Evolutionary conservation across 768 basidiomycete species (phyloP).

Genomic region (Stropharia rugosoannulata): DNA sequence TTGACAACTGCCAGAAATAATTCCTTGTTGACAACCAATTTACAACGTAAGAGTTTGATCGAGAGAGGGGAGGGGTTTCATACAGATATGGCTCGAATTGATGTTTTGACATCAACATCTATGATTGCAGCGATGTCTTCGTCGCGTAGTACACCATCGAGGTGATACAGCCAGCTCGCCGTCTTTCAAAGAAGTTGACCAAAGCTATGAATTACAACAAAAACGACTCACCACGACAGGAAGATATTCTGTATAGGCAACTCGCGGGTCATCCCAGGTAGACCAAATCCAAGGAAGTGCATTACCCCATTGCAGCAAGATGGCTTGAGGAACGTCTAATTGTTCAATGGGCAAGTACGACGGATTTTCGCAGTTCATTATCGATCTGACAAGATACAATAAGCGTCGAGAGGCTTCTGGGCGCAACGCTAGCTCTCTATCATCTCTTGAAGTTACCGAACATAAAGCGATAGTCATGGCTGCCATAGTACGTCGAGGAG

Average conservation of each 20-base stretch:
- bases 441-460: slow-evolving; percentile 24
- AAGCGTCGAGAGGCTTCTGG: slow-evolving; percentile 46
- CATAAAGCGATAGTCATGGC: slow-evolving; percentile 43
- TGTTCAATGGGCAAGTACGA: slow-evolving; percentile 10
- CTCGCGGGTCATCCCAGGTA: slow-evolving; percentile 55
- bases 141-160: not conserved
- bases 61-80: not conserved
- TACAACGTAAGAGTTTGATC: no score
- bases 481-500: slow-evolving; percentile 24
- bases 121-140: slow-evolving; percentile 9
- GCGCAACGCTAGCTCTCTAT: slow-evolving; percentile 22
- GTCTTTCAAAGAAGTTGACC: slow-evolving; percentile 36
- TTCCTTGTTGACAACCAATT: no score
- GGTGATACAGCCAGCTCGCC: slow-evolving; percentile 3
- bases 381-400: slow-evolving; percentile 41
- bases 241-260: slow-evolving; percentile 48
- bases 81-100: slow-evolving; percentile 17
- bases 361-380: slow-evolving; percentile 30
- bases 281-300: slow-evolving; percentile 66
- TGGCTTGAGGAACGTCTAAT: slow-evolving; percentile 33
- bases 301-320: slow-evolving; percentile 60
- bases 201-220: not conserved
- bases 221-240: slow-evolving; percentile 41
- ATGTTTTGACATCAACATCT: slow-evolving; percentile 11
- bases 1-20: no score